Evolutionary conservation across 805 yeast species (phyloP).

Genomic region (Starmerella gropengiesseri): DNA sequence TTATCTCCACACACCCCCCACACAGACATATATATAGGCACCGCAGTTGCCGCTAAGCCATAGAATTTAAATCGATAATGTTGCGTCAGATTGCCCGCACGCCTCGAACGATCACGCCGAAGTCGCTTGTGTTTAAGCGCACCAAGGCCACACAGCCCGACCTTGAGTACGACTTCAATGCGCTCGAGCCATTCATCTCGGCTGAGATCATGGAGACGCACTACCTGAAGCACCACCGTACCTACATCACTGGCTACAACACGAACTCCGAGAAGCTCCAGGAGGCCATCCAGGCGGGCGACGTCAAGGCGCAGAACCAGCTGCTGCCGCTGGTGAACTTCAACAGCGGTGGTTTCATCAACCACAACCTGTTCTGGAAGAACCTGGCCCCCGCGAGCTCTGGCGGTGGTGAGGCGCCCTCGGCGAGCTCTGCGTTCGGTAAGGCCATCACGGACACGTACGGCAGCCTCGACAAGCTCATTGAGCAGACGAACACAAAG

Average conservation of each 20-base stretch:
- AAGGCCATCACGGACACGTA: slow-evolving; percentile 51
- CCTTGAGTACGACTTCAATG: slow-evolving; percentile 72
- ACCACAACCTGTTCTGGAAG: slow-evolving; percentile 82
- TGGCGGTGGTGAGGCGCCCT: slow-evolving; percentile 65
- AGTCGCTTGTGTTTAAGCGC: slow-evolving; percentile 13
- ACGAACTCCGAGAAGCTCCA: slow-evolving; percentile 61
- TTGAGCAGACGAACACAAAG: slow-evolving; percentile 50
- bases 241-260: slow-evolving; percentile 80
- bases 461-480: slow-evolving; percentile 64
- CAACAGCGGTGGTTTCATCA: slow-evolving; percentile 86
- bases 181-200: slow-evolving; percentile 75
- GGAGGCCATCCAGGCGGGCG: slow-evolving; percentile 51
- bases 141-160: slow-evolving; percentile 56
- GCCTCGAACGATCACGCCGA: slow-evolving; percentile 6
- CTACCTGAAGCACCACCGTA: slow-evolving; percentile 85
- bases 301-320: slow-evolving; percentile 44
- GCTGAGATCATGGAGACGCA: slow-evolving; percentile 78
- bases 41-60: not conserved
- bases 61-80: slow-evolving; percentile 3
- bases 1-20: not conserved
- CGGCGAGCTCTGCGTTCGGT: slow-evolving; percentile 44
- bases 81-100: slow-evolving; percentile 12
- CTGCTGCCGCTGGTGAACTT: slow-evolving; percentile 70
- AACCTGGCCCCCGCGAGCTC: slow-evolving; percentile 63
- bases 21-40: not conserved